Evolutionary conservation across 2,329 filamentous ascomycete genomes (phyloP).

Genomic region (Trematosphaeria pertusa): DNA sequence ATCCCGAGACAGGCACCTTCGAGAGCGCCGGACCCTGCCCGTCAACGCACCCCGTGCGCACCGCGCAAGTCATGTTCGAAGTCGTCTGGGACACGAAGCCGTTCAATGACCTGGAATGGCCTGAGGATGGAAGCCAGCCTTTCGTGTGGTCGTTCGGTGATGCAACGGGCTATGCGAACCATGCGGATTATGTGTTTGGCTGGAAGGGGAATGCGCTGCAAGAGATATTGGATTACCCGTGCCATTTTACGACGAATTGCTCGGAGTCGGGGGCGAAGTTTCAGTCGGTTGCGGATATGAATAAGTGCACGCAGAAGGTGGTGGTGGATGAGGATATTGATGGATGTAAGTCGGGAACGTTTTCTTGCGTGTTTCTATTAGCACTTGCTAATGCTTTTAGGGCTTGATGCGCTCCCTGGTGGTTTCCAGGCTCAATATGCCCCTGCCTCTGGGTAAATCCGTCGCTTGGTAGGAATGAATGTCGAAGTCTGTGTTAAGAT

Average conservation of each 20-base stretch:
- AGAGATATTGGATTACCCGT: constrained; percentile 24
- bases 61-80: constrained; percentile 26
- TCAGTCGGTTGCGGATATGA: constrained; percentile 27
- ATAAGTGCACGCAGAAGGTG: constrained; percentile 23
- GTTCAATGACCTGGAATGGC: constrained; percentile 23
- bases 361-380: neutral
- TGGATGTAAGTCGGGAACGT: constrained; percentile 24
- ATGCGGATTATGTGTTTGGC: constrained; percentile 29
- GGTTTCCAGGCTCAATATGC: constrained; percentile 17
- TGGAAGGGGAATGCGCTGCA: constrained; percentile 28
- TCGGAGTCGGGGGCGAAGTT: constrained; percentile 21
- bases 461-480: constrained; percentile 1
- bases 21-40: constrained; percentile 25
- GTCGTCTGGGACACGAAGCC: constrained; percentile 27
- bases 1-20: constrained; percentile 33
- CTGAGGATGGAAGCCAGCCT: constrained; percentile 25
- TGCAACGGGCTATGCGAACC: constrained; percentile 25
- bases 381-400: constrained; percentile 9
- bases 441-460: constrained; percentile 10
- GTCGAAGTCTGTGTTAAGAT: too few species aligned
- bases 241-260: constrained; percentile 30
- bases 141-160: constrained; percentile 28
- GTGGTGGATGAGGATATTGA: constrained; percentile 30
- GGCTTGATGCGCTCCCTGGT: constrained; percentile 18
- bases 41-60: constrained; percentile 22